Evolutionary conservation across 305 asterid species (phyloP).

Genomic region (Stenogyne calaminthoides): DNA sequence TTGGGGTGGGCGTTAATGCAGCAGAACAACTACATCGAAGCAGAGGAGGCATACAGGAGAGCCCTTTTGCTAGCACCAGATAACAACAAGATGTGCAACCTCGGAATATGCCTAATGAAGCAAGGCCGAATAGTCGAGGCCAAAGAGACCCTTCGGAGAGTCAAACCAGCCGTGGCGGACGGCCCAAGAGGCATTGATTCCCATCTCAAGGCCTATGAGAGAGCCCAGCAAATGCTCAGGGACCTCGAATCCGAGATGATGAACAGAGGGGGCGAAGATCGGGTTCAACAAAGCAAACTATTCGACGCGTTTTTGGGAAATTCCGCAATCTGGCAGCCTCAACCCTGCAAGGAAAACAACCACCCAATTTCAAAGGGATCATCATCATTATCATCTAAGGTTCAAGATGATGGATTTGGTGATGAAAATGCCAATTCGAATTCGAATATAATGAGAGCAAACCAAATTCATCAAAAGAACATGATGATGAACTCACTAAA

Average conservation of each 20-base stretch:
- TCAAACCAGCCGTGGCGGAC: constrained; percentile 77
- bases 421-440: constrained; percentile 36
- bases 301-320: constrained; percentile 85
- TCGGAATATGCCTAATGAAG: constrained; percentile 91
- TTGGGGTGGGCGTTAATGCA: constrained; percentile 99
- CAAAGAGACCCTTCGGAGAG: constrained; percentile 75
- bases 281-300: constrained; percentile 68
- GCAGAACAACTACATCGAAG: constrained; percentile 80
- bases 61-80: constrained; percentile 86
- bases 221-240: constrained; percentile 92
- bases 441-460: neutral
- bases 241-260: constrained; percentile 86
- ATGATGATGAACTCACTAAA: constrained; percentile 50
- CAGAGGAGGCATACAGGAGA: constrained; percentile 82
- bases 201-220: constrained; percentile 94
- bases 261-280: constrained; percentile 58
- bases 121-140: constrained; percentile 90
- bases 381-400: neutral
- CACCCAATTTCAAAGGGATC: neutral
- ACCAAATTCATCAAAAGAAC: constrained; percentile 26
- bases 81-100: constrained; percentile 92
- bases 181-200: constrained; percentile 95
- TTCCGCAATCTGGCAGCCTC: constrained; percentile 97
- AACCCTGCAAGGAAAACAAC: constrained; percentile 73
- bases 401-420: constrained; percentile 44